Evolutionary conservation across 2,329 filamentous ascomycete species (phyloP), one percentile per base, ranked within the genome.

Genomic region (Aspergillus texensis): DNA sequence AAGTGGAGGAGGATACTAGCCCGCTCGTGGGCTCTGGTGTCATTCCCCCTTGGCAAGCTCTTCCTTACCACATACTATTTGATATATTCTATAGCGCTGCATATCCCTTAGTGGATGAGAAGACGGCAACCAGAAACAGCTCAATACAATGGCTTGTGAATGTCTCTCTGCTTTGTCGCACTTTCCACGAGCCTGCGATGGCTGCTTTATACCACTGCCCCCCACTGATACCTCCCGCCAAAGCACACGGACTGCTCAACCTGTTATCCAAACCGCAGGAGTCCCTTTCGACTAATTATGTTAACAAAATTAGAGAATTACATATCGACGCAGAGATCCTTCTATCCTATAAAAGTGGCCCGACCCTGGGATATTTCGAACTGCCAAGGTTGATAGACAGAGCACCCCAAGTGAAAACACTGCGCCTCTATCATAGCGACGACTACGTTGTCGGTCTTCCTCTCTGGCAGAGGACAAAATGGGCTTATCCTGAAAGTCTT

Each of bases 181-280:
- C 83, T 2, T 92, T 94, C 62, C 80, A 86, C 0, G 91, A 93
- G 70, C 90, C 92, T 6, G 91, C 91, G 1, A 77, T 95, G 57
- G 88, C 88, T 6, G 89, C 87, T 1, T 81, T 96, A 6, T 95
- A 95, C 74, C 82, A 85, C 54, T 86, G 83, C 6, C 91, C 91
- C 10, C 88, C 88, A 1, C 80, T 95, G 52, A 82, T 85, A 63
- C 82, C 84, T 1, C 77, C 82, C 41, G 75, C 78, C 39, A 83
- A 84, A 65, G 80, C 80, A 14, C 82, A 82, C 65, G 75, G 79
- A 45, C 74, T 87, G 24, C 71, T 85, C 19, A 72, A 81, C 30
- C 78, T 89, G 41, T 82, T 95, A 10, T 82, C 85, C n/a, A 78
- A 81, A 19, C 81, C 86, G 24, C 80, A 80, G 16, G 76, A 80